Base-by-base conservation (phyloP, 1,284 basidiomycete genomes). In the Cryptococcus sp. region DNA sequence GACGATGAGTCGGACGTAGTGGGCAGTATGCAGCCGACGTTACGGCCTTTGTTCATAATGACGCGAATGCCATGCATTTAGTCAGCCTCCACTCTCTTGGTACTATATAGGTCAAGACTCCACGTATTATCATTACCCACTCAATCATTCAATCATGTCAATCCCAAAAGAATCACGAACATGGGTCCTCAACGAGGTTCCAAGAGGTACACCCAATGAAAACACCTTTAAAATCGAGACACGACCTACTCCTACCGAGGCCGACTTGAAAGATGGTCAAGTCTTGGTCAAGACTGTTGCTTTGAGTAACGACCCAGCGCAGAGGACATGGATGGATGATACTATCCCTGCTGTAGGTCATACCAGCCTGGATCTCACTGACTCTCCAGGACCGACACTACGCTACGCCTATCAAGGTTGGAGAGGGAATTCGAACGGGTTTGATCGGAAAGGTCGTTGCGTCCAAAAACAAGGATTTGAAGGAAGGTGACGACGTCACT, bases 241-340 rank as follows among this genome's bases (percentile, higher is more conserved):
- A 4, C 54, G 52, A 32, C 52, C 54, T 35, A 35, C 65, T 31
- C 59, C 61, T 23, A 50, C 51, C 46, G 55, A 13, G 30, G 36
- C 30, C 14, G 52, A 53, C 15, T 31, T 72, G 50, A 62, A 67
- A 52, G 65, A 68, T 30, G 66, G 64, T 52, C 45, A 72, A 54
- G 36, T 69, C 37, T 60, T 72, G 43, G 54, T 72, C 46, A 59
- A 70, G 58, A 32, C 59, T 36, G 38, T 56, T 37, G 66, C 50
- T 57, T 44, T 72, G 43, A 68, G 66, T 23, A 72, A 72, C 57
- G 71, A 71, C 59, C 70, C 71, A 1, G 71, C 70, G 1, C 68
- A 71, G 62, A 59, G 67, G 37, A 63, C 60, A 14, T 70, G 67
- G 66, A 72, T 71, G 55, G 54, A 64, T 42, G 55, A 56, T 46